phyloP scores from a whole-genome alignment of 345 rosid genomes.

The Heritiera littoralis region DNA sequence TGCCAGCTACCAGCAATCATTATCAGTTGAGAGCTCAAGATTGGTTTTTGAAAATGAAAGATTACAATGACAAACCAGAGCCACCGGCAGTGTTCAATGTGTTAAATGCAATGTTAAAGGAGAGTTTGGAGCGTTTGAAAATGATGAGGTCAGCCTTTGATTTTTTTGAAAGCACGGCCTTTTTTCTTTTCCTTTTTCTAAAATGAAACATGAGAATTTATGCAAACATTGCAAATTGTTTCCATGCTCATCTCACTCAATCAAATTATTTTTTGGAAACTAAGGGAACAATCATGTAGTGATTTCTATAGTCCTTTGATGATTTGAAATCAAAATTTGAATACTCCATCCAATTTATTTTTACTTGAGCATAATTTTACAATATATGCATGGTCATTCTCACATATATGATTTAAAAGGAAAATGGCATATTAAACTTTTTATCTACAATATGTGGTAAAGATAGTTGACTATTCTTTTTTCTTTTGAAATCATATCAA shows the following conservation, averaged over 20 bases:
- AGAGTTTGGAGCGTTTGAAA: constrained; percentile 65
- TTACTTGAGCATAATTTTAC: background rate
- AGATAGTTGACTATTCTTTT: background rate
- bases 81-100: constrained; percentile 50
- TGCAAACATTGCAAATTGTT: background rate
- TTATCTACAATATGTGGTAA: no score
- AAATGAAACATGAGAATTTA: background rate
- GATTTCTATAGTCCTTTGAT: background rate
- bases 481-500: background rate
- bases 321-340: background rate
- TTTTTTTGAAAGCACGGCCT: background rate
- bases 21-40: constrained; percentile 30
- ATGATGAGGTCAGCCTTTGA: constrained; percentile 52
- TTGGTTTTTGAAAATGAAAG: constrained; percentile 36
- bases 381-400: background rate
- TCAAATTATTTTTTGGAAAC: background rate
- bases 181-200: background rate
- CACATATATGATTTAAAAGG: background rate
- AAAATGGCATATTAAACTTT: no score
- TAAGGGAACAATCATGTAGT: background rate
- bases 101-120: constrained; percentile 61
- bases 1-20: constrained; percentile 14
- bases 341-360: background rate
- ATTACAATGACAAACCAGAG: constrained; percentile 38
- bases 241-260: no score